A percentile compares a stretch with the other conserved stretches of the same genome.
Conservation (phyloP, 768 basidiomycete genomes). For the Chalciporus pseudorubinellus region DNA sequence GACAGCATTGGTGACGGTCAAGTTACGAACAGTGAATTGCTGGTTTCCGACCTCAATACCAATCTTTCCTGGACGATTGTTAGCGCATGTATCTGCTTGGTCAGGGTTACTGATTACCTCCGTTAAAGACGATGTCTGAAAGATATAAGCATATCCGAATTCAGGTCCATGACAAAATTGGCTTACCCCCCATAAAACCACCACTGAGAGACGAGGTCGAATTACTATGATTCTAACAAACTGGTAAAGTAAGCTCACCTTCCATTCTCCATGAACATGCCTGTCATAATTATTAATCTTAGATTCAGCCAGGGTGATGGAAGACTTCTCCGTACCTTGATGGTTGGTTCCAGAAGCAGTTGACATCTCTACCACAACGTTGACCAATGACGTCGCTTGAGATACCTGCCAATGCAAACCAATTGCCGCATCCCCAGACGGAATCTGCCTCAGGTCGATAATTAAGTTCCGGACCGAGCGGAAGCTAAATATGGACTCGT, state of each 20-base stretch:
- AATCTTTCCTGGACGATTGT: slow-evolving; percentile 33
- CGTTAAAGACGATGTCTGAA: slow-evolving; percentile 42
- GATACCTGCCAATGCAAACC: slow-evolving; percentile 84
- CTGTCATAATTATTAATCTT: slow-evolving; percentile 10
- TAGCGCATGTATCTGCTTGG: neutral
- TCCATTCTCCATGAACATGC: slow-evolving; percentile 79
- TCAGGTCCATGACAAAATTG: neutral
- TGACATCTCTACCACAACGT: slow-evolving; percentile 74
- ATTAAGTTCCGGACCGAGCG: slow-evolving; percentile 73
- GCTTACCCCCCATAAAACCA: slow-evolving; percentile 55
- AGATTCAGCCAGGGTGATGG: neutral
- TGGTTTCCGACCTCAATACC: slow-evolving; percentile 78
- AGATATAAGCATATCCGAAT: neutral
- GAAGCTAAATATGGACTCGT: slow-evolving; percentile 40
- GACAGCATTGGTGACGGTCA: slow-evolving; percentile 49
- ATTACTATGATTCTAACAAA: neutral
- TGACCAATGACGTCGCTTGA: slow-evolving; percentile 70
- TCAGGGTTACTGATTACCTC: slow-evolving; percentile 22
- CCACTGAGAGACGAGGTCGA: slow-evolving; percentile 25
- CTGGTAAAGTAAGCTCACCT: slow-evolving; percentile 26
- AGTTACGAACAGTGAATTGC: slow-evolving; percentile 71
- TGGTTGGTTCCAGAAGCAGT: slow-evolving; percentile 57
- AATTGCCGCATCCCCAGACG: slow-evolving; percentile 52
- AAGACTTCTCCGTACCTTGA: slow-evolving; percentile 47
- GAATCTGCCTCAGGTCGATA: slow-evolving; percentile 61